Evolutionary conservation across 495 filamentous ascomycete genomes (phyloP), one percentile per base, ranked within the genome.

Genomic region (Pseudomonodictys pantanalensis): DNA sequence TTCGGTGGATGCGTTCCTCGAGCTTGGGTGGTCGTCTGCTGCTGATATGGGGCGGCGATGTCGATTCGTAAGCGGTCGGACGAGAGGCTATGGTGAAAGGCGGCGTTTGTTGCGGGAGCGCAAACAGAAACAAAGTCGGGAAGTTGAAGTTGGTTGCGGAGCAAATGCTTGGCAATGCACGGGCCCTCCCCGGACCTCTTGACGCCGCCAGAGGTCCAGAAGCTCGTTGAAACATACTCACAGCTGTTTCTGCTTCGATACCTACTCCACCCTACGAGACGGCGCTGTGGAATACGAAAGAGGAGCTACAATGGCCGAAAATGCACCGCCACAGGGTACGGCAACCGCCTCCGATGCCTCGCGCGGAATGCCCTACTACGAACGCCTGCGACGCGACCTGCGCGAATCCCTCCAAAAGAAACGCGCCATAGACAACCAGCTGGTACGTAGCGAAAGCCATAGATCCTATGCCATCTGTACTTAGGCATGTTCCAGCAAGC

Each of bases 351-450:
- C 38, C 50, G 62, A 67, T 45, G 61, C 45, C 43, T 60, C 51
- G 58, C 72, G 68, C 50, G 77, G 71, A 43, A 68, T 87, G 32
- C 84, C 84, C 20, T 88, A 88, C 72, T 89, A 89, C 64, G 87
- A 90, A 72, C 86, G 86, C 66, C 75, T 90, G 15, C 79, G 85
- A 20, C 80, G 83, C 42, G 84, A 89, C 53, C 77, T 90, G 15
- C 78, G 87, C 24, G 84, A 86, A 26, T 83, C 83, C 7, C 74
- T 90, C 4, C 77, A 82, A 46, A 84, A 84, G 68, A 90, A 90
- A 71, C 77, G 83, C 12, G 55, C 79, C 20, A 79, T 89, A 62
- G 86, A 90, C 62, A 82, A 84, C 64, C 80, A 81, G 67, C 77
- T 90, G 73, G 85, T 87, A 63, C 46, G 76, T 33, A 30, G 33